Evolutionary conservation across 2,329 filamentous ascomycete species (phyloP), one percentile per base, ranked within the genome.

Genomic region (Colletotrichum sp.): DNA sequence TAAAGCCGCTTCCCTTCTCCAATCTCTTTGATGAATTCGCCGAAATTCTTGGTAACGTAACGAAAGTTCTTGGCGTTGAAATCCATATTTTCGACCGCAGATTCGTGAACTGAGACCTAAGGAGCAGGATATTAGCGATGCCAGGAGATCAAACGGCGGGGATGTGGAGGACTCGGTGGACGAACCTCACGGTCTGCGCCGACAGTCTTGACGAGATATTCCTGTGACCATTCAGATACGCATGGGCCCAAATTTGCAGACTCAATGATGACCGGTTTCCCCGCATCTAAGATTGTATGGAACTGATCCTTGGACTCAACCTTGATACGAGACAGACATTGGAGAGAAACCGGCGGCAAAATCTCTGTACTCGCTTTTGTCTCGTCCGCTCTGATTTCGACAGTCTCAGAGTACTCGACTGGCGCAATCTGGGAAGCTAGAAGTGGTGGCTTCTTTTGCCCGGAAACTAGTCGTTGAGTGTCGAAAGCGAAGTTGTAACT

Each of bases 41-140:
- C 89, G 78, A 98, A 95, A 4, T 86, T 81, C 77, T 93, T 92
- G 6, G 91, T 94, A 10, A 90, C 87, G 81, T 98, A 98, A 48
- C 87, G 85, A 81, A 98, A 98, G 83, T 98, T 97, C 84, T 97
- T 98, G 61, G 89, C 87, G 73, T 92, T 92, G 81, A 98, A 98
- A 79, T 95, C 93, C 93, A 98, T 95, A 61, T 90, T 90, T 34
- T 90, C 87, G 6, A 87, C 88, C 8, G 87, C 84, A 24, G 93
- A 92, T 78, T 94, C 91, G 80, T 98, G 96, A 6, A 97, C 91
- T 13, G 95, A 88, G 16, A 97, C 90, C 90, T 94, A 34, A 52
- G n/a, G 3, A 34, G 18, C 52, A 28, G 69, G 15, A 24, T 64
- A 5, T 43, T 16, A 64, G 32, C 34, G 16, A 16, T 21, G 15